phyloP scores from a whole-genome alignment of 495 filamentous ascomycete genomes.

The Corynascus novoguineensis region DNA sequence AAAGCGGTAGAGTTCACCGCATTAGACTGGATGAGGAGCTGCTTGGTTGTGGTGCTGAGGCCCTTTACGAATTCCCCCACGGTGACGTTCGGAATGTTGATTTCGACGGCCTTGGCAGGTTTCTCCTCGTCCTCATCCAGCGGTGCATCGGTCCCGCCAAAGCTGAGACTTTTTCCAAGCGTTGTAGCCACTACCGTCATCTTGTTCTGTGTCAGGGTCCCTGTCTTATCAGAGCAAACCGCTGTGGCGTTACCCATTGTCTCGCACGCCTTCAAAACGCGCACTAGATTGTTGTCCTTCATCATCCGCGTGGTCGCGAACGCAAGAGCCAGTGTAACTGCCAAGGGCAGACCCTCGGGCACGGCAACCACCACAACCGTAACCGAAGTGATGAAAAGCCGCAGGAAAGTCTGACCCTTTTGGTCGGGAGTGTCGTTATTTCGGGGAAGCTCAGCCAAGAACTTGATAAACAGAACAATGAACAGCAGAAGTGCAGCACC shows the following conservation, averaged over 20 bases:
- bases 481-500: slow-evolving; percentile 81
- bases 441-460: slow-evolving; percentile 58
- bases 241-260: slow-evolving; percentile 98
- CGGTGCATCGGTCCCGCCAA: slow-evolving; percentile 45
- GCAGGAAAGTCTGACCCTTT: slow-evolving; percentile 84
- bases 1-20: slow-evolving; percentile 85
- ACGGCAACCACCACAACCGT: slow-evolving; percentile 98
- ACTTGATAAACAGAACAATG: slow-evolving; percentile 85
- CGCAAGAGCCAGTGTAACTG: slow-evolving; percentile 90
- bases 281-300: slow-evolving; percentile 91
- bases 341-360: slow-evolving; percentile 85
- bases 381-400: slow-evolving; percentile 92
- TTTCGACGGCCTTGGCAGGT: slow-evolving; percentile 28
- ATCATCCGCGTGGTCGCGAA: slow-evolving; percentile 95
- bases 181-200: slow-evolving; percentile 84
- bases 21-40: slow-evolving; percentile 66
- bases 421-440: slow-evolving; percentile 51
- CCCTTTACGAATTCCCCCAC: slow-evolving; percentile 32
- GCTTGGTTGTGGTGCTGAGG: slow-evolving; percentile 54
- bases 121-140: slow-evolving; percentile 23
- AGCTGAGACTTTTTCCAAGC: slow-evolving; percentile 60
- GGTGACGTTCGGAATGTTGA: slow-evolving; percentile 30
- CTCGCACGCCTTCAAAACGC: slow-evolving; percentile 84
- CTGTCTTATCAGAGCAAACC: slow-evolving; percentile 95
- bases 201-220: slow-evolving; percentile 89